phyloP scores from a whole-genome alignment of 2,329 filamentous ascomycete genomes.

The Colletotrichum neosansevieriae region DNA sequence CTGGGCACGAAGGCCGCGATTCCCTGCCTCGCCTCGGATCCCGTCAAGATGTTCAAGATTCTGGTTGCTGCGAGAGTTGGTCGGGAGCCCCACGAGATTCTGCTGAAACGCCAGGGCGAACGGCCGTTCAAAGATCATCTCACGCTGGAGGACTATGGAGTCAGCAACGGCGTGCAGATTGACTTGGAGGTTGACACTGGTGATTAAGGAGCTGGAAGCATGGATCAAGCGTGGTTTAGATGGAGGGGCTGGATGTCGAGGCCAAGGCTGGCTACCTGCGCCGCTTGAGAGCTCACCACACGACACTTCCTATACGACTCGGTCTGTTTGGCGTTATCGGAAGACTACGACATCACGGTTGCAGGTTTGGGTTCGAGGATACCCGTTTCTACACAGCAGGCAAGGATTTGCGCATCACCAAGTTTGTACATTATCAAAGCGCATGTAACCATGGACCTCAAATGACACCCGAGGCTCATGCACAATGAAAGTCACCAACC shows the following conservation, averaged over 20 bases:
- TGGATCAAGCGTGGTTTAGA: not conserved
- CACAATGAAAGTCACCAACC: too few species aligned
- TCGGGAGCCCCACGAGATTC: conserved; percentile 88
- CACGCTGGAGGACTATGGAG: conserved; percentile 90
- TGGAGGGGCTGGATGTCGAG: not conserved
- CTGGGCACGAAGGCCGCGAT: conserved; percentile 95
- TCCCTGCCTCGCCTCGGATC: conserved; percentile 87
- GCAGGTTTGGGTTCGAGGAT: conserved; percentile 17
- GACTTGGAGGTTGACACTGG: conserved; percentile 73
- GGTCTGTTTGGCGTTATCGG: conserved; percentile 24
- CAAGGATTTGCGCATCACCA: not conserved
- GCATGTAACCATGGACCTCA: not conserved
- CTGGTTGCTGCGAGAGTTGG: conserved; percentile 92
- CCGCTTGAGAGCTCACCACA: not conserved
- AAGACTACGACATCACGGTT: conserved; percentile 3
- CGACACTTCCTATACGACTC: not conserved
- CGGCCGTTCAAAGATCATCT: conserved; percentile 93
- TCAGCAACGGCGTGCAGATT: conserved; percentile 86
- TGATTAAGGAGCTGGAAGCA: conserved; percentile 55
- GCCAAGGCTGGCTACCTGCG: not conserved
- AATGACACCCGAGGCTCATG: too few species aligned
- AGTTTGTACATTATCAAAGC: not conserved
- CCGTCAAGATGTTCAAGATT: conserved; percentile 88
- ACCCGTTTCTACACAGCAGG: conserved; percentile 10
- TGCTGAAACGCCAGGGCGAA: conserved; percentile 92